Conservation (phyloP, 208 protist species). For the Wallacemonas sp. region DNA sequence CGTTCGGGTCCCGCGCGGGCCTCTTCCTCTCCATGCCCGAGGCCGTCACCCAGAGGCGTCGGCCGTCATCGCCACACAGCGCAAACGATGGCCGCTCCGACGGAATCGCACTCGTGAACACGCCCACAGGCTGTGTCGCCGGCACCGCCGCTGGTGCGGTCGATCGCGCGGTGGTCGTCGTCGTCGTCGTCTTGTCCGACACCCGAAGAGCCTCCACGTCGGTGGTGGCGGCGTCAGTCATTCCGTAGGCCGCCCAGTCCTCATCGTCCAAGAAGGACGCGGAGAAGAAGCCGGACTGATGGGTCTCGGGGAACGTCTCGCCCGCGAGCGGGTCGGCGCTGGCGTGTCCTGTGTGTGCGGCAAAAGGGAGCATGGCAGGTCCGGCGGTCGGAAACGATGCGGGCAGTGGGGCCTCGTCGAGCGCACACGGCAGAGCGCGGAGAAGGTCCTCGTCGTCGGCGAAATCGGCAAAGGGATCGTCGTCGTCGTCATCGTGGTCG, state of each 20-base stretch:
- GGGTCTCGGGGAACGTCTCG: constrained; percentile 6
- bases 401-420: constrained; percentile 30
- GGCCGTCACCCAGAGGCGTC: constrained; percentile 59
- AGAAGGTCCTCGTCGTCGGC: constrained; percentile 53
- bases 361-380: too few relatives aligned
- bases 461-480: constrained; percentile 32
- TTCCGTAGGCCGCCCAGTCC: constrained; percentile 5
- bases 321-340: neutral
- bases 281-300: constrained; percentile 14
- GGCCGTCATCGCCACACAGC: constrained; percentile 63
- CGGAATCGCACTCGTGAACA: constrained; percentile 34
- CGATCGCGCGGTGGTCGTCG: neutral
- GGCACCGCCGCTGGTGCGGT: neutral
- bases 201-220: neutral
- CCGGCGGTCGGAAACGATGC: neutral
- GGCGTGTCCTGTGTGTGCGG: neutral
- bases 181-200: neutral
- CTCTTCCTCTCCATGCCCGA: constrained; percentile 19
- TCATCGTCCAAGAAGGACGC: constrained; percentile 1
- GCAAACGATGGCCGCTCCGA: constrained; percentile 37
- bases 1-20: neutral
- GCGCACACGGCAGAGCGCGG: constrained; percentile 37
- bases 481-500: constrained; percentile 6
- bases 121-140: neutral
- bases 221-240: neutral